Percentiles rank a stretch among this genome's conserved stretches.
These are phyloP conservation scores for Cubamyces lactineus DNA, from an alignment of 768 basidiomycete genomes.

Conservation along the genomic window DNA sequence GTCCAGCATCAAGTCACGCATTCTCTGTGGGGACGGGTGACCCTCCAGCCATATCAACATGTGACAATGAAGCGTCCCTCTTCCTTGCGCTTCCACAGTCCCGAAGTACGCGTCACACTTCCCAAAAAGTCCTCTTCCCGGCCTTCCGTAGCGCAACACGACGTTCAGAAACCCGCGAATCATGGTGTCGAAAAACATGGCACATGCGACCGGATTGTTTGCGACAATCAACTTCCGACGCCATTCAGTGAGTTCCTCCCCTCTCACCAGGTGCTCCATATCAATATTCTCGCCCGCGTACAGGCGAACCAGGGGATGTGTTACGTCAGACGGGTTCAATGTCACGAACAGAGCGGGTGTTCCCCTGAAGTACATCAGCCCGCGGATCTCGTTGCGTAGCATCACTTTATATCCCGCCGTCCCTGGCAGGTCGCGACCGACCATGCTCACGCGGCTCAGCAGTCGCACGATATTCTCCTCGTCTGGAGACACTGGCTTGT, in stretches of 20 bases:
- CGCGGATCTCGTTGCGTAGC: not conserved
- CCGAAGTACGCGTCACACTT: slow-evolving; percentile 28
- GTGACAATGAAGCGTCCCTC: slow-evolving; percentile 38
- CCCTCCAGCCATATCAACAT: slow-evolving; percentile 37
- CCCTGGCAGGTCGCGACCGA: not conserved
- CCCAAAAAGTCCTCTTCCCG: slow-evolving; percentile 24
- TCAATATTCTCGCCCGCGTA: not conserved
- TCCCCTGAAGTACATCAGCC: not conserved
- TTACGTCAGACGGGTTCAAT: not conserved
- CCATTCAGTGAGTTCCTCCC: no score
- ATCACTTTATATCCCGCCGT: not conserved
- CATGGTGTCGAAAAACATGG: not conserved
- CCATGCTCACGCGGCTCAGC: not conserved
- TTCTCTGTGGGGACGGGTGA: not conserved
- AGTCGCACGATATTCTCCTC: not conserved
- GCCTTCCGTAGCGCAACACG: not conserved
- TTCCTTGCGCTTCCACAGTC: slow-evolving; percentile 33
- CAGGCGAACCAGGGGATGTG: not conserved
- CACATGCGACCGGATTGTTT: not conserved
- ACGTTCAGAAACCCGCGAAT: not conserved
- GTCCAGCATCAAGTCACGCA: not conserved
- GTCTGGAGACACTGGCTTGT: no score
- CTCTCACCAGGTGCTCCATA: not conserved
- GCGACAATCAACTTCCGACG: not conserved
- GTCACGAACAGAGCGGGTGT: not conserved